phyloP scores from a whole-genome alignment of 2,329 filamentous ascomycete genomes.

The Hyphodiscus sp. region DNA sequence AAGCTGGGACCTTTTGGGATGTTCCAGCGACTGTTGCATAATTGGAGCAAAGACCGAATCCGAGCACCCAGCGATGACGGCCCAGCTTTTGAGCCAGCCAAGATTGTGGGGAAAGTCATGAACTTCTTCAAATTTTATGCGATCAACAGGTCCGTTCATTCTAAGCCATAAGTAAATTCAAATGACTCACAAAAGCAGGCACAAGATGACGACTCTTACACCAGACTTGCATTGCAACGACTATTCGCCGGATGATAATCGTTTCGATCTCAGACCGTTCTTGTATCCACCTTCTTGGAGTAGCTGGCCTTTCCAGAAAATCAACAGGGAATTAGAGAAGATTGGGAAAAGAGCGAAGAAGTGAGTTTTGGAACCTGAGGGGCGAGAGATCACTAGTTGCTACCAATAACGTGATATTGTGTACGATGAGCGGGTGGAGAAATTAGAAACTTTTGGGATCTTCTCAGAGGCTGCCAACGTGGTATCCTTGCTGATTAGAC shows the following conservation, averaged over 20 bases:
- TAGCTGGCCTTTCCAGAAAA: slow-evolving; percentile 3
- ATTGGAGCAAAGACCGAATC: not conserved
- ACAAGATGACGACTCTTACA: slow-evolving; percentile 34
- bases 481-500: no score
- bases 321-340: slow-evolving; percentile 1
- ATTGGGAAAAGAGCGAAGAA: not conserved
- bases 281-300: slow-evolving; percentile 37
- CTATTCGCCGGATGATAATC: slow-evolving; percentile 44
- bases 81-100: not conserved
- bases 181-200: slow-evolving; percentile 32
- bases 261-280: slow-evolving; percentile 50
- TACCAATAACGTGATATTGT: no score
- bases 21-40: slow-evolving; percentile 4
- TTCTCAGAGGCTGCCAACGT: no score
- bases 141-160: slow-evolving; percentile 13
- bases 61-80: not conserved
- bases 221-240: slow-evolving; percentile 26
- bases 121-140: slow-evolving; percentile 3
- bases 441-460: no score
- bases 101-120: slow-evolving; percentile 7
- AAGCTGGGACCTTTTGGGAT: slow-evolving; percentile 42
- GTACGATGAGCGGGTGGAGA: no score
- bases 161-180: slow-evolving; percentile 30
- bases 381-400: not conserved
- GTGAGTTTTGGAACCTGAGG: not conserved